Conservation (phyloP, 108 stramenopile species). For the Cyclotella sp. region DNA sequence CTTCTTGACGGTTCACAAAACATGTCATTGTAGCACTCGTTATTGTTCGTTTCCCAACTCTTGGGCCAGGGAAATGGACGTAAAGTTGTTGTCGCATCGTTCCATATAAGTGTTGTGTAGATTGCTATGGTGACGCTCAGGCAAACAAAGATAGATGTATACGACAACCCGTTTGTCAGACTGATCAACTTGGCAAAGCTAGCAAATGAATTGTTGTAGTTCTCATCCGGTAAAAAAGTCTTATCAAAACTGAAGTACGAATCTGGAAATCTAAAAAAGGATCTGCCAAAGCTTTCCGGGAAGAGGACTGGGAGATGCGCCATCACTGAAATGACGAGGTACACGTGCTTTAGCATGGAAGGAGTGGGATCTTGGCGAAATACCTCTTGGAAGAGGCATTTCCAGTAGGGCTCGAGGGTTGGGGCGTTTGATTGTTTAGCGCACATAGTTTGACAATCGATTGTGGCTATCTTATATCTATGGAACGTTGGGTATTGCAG, state of each 20-base stretch:
- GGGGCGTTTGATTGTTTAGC: neutral
- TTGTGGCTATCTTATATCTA: neutral
- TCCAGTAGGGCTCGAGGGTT: conserved; percentile 25
- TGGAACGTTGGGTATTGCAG: no score
- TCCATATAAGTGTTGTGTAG: conserved; percentile 19
- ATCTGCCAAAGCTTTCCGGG: conserved; percentile 10
- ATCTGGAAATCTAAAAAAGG: conserved; percentile 17
- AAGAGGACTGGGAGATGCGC: conserved; percentile 25
- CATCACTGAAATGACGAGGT: neutral
- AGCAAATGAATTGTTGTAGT: neutral
- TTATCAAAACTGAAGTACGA: conserved; percentile 33
- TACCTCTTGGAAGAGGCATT: conserved; percentile 19
- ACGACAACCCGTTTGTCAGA: conserved; percentile 27
- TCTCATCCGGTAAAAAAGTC: neutral
- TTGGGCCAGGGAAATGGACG: conserved; percentile 30
- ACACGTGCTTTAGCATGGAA: conserved; percentile 12
- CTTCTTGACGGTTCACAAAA: conserved; percentile 44
- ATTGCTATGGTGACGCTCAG: conserved; percentile 3
- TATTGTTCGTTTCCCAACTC: conserved; percentile 36
- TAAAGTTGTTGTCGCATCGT: conserved; percentile 4
- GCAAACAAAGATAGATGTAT: conserved; percentile 10
- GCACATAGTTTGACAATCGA: neutral
- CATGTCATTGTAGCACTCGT: conserved; percentile 50
- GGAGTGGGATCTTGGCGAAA: conserved; percentile 18
- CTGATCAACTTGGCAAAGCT: neutral